Evolutionary conservation across 768 basidiomycete genomes (phyloP), one percentile per base, ranked within the genome.

Genomic region (Collybiopsis confluens): DNA sequence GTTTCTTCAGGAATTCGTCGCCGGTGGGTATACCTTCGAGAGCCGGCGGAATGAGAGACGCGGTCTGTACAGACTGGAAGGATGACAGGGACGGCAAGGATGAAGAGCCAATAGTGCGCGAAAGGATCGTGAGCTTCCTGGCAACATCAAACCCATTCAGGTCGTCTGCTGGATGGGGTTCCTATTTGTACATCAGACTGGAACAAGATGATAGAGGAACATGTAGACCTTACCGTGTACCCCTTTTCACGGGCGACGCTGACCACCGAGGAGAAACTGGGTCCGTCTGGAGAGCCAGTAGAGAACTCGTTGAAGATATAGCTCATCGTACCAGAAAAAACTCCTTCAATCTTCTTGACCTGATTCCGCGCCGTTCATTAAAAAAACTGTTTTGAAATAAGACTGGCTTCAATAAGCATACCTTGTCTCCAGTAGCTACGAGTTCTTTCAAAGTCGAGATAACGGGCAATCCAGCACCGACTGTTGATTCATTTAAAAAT

Each of bases 291-390:
- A 43, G 79, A 76, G 1, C 82, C 84, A 3, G 83, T 86, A 2
- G 90, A 86, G 73, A 94, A 92, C 58, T 93, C 85, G 73, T 98
- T 98, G 80, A 99, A 99, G 73, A 99, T 98, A 74, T 98, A 99
- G 66, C 89, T 92, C 78, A 99, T 83, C 2, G 97, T 99, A 8
- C 97, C 97, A 4, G 91, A 94, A 69, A 99, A 92, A 20, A 98
- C 97, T 36, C 97, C 97, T 69, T 99, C 97, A 59, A 98, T 91
- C 76, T 92, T 96, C 62, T 77, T 72, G 57, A 96, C 74, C 87
- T 90, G 56, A 23, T 44, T 45, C 45, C 38, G 30, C 41, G 7
- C 23, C 24, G 44, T 41, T 30, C 35, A 13, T 37, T 3, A 16
- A 45, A 2, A 16, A 16, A 45, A 33, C 20, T 23, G 58, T 16